Base-by-base conservation (phyloP, 495 filamentous ascomycete species). In the Stereocaulon alpinum region DNA sequence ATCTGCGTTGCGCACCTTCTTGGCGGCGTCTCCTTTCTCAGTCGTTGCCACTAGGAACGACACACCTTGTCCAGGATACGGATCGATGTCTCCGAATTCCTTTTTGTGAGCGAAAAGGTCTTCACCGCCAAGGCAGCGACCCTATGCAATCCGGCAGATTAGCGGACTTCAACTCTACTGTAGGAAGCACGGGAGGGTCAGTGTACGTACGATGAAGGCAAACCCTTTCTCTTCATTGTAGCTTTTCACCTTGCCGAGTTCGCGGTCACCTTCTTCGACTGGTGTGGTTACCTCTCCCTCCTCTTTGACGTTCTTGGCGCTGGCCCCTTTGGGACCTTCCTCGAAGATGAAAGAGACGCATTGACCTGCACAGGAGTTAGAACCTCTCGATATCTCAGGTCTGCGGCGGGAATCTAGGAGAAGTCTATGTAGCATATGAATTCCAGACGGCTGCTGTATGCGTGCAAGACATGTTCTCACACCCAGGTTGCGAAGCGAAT, bases 141-240 rank as follows among this genome's bases (percentile, higher is more conserved):
- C 43, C 43, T 52, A 17, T 49, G 17, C 4, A 56, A 15, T 11
- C 18, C 10, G 3, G 5, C 2, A 15, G n/a, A 18, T 59, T 12
- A 52, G 45, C 9, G n/a, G 14, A 17, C 15, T 15, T 12, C 4
- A 17, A 17, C 14, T 27, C 3, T 2, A 20, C 17, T 29, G 47
- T 18, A 32, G 10, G 7, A 50, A 12, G 47, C n/a, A 24, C 4
- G 27, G 4, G 15, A 32, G 30, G 14, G 5, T 2, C 9, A 17
- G 18, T 9, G n/a, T 24, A 29, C 56, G 14, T 29, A 40, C 34
- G 47, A 62, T 62, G 44, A 62, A 61, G 9, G 59, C 41, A 32
- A 61, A 61, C 0, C 59, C 59, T 4, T 61, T 61, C 4, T 61
- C 41, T 20, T 61, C 59, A n/a, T 61, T 61, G 59, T 55, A 61